Evolutionary conservation across 139 green algal species (phyloP), one percentile per base, ranked within the genome.

Genomic region (Tetraselmis striata): DNA sequence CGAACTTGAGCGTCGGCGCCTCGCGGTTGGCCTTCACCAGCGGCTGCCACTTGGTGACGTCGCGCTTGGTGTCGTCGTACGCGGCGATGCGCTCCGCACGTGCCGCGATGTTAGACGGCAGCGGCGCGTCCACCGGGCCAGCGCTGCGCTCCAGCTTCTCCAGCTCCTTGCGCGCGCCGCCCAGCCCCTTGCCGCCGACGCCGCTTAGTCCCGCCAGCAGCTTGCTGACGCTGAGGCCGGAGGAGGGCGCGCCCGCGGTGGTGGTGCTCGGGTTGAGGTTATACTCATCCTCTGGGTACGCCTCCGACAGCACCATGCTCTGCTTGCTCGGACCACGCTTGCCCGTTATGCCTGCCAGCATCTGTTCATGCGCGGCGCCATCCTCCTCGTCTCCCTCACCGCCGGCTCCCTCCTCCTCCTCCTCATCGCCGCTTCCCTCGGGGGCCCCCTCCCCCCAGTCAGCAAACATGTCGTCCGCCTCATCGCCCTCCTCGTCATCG

Each of bases 21-120:
- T 99, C 94, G 1, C 96, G 88, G 82, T 99, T 97, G 30, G 92
- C 91, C 90, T 98, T 97, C 28, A 99, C 92, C 0, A 98, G 85
- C 2, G 91, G 88, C 84, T 94, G 88, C 96, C 96, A 99, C 85
- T 96, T 96, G 32, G 88, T 85, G 1, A 97, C 92, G 2, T 98
- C 94, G 80, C 94, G 84, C 2, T 83, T 90, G 24, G 92, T 93
- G 11, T 84, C 83, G 81, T 97, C 92, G 81, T 99, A 99, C 22
- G 90, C 96, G 0, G 93, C 96, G 85, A 93, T 93, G 80, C 93
- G 90, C 86, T 96, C 90, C 77, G 91, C 78, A 1, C 93, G 86
- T 25, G 93, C 87, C 31, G 82, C 80, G 30, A 97, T 90, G 2
- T 86, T 77, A 0, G 83, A 75, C 0, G 95, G 95, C 31, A 98